phyloP scores from a whole-genome alignment of 75 land plant species.

The Adiantum capillusveneris region DNA sequence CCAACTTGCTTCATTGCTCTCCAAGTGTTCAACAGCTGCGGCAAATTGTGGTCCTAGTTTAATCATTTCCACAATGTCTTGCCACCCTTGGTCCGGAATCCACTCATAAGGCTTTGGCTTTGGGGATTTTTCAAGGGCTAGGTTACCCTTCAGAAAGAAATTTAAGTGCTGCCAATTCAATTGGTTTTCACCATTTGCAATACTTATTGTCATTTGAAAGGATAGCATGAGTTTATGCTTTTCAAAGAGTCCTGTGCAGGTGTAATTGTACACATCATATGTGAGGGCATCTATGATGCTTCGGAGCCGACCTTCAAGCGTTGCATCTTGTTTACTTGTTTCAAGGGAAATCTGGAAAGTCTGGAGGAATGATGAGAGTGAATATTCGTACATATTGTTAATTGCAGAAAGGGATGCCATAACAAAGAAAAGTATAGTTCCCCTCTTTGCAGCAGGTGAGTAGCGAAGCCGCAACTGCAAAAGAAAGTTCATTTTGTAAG shows the following conservation, averaged over 20 bases:
- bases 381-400: constrained; percentile 39
- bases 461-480: constrained; percentile 25
- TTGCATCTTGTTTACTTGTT: constrained; percentile 16
- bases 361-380: constrained; percentile 23
- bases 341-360: constrained; percentile 27
- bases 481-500: no score
- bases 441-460: constrained; percentile 31
- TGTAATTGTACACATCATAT: constrained; percentile 28
- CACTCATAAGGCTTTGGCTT: constrained; percentile 21
- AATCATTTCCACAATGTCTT: constrained; percentile 22
- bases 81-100: constrained; percentile 35
- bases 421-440: constrained; percentile 34
- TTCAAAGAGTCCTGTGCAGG: constrained; percentile 34
- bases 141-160: constrained; percentile 29
- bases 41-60: constrained; percentile 15
- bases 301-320: constrained; percentile 23
- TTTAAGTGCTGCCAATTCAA: constrained; percentile 18
- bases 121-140: constrained; percentile 22
- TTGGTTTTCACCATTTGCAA: constrained; percentile 17
- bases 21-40: constrained; percentile 8
- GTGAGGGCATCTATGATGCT: constrained; percentile 33
- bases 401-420: constrained; percentile 19
- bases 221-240: constrained; percentile 34
- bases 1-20: constrained; percentile 20
- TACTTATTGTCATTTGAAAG: constrained; percentile 27